Base-by-base conservation (phyloP, 441 rosid genomes). In the Pelargonium cotyledonis region DNA sequence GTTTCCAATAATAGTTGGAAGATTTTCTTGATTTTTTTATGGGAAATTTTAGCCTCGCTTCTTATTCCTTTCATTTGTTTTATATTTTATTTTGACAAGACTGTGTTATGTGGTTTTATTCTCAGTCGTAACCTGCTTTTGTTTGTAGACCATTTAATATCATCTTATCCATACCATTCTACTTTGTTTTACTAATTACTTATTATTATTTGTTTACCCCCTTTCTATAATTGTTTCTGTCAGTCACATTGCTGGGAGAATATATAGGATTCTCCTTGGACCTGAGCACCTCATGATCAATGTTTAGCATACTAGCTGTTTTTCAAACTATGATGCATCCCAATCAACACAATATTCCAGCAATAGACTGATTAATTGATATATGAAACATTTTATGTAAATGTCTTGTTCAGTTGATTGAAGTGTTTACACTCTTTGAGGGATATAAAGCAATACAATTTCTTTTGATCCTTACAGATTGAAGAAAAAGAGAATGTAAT, bases 401-500 rank as follows among this genome's bases (percentile, higher is more conserved):
- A 95, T 85, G 12, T 60, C 14, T 12, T 21, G 11, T 60, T 23
- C 31, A 60, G 8, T 8, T 60, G 64, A 29, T 29, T 41, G 14
- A 16, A 31, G 40, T 53, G 65, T 43, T 19, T 38, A 38, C n/a
- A 46, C 53, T 68, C 53, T 73, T 49, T n/a, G 26, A 46, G 65
- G 49, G 26, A 43, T 66, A 68, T 43, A 67, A 61, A 66, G 14
- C 26, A 69, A 57, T 72, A 14, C 69, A n/a, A n/a, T n/a, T 67
- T 63, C 64, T 77, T 70, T 46, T 40, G 58, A 73, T 66, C 71
- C 23, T 70, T 67, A 80, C 71, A 95, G 97, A 86, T 67, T 77
- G 90, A 80, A 19, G 85, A 77, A 78, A 78, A 80, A 73, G 86
- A 83, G 79, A 91, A 84, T 72, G 74, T 75, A 71, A 86, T 90